Conservation (phyloP, 768 basidiomycete genomes). For the Termitomyces sp. region DNA sequence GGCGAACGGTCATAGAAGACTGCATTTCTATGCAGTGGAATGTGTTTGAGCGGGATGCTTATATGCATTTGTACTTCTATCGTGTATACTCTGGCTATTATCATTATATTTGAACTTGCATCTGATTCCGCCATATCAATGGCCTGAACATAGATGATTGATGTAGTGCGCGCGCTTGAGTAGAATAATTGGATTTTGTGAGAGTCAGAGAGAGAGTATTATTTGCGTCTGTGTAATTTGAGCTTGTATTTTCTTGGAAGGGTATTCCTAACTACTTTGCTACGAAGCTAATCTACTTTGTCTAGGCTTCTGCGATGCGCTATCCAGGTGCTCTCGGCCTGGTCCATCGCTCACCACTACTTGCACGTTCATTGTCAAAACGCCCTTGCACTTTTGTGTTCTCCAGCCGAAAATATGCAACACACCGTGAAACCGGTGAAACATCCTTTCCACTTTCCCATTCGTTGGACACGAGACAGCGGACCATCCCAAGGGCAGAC, state of each 20-base stretch:
- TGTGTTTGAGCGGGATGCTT: neutral
- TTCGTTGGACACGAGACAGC: constrained; percentile 58
- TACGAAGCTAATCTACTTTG: neutral
- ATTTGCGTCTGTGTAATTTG: constrained; percentile 14
- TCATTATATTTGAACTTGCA: neutral
- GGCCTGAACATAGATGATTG: neutral
- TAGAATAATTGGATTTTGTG: no score
- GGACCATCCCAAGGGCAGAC: constrained; percentile 43
- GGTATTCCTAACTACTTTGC: no score
- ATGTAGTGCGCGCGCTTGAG: no score
- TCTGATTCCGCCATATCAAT: neutral
- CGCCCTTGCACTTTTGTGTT: constrained; percentile 3
- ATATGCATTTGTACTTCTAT: neutral
- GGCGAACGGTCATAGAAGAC: constrained; percentile 29
- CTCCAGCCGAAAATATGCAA: constrained; percentile 38
- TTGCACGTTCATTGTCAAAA: constrained; percentile 6
- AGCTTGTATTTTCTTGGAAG: neutral
- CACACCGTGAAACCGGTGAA: constrained; percentile 31
- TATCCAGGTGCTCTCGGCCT: constrained; percentile 13
- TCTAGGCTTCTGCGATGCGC: constrained; percentile 14
- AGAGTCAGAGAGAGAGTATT: no score
- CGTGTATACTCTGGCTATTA: constrained; percentile 7
- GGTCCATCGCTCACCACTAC: constrained; percentile 4
- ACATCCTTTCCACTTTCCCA: constrained; percentile 57
- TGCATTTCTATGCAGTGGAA: neutral